Evolutionary conservation across 2,329 filamentous ascomycete species (phyloP).

Genomic region (Colletotrichum viniferum): DNA sequence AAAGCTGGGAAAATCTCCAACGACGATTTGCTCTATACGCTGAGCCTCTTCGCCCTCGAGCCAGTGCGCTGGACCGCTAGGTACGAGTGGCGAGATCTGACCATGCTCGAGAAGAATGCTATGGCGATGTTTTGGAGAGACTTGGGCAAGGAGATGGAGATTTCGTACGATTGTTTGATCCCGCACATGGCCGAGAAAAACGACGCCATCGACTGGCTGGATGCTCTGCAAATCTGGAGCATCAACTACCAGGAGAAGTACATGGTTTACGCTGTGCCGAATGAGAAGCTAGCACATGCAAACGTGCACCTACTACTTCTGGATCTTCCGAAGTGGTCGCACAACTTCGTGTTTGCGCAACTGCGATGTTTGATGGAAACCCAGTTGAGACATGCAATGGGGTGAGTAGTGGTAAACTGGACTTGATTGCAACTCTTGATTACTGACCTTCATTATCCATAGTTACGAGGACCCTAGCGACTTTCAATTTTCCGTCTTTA

Average conservation of each 20-base stretch:
- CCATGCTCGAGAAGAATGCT: constrained; percentile 58
- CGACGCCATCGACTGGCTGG: constrained; percentile 57
- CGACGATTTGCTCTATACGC: constrained; percentile 68
- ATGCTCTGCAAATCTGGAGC: constrained; percentile 55
- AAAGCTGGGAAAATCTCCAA: constrained; percentile 63
- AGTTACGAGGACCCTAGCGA: constrained; percentile 2
- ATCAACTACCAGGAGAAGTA: constrained; percentile 49
- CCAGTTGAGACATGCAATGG: background rate
- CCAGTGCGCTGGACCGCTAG: constrained; percentile 55
- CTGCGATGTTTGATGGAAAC: constrained; percentile 6
- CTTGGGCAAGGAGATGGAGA: constrained; percentile 59
- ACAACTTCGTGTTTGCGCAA: background rate
- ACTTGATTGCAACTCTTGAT: background rate
- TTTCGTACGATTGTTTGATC: constrained; percentile 48
- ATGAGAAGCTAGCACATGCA: constrained; percentile 2
- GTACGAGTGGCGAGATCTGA: constrained; percentile 63
- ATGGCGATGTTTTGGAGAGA: constrained; percentile 63
- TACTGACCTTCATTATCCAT: background rate
- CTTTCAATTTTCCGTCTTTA: background rate
- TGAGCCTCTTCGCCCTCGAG: constrained; percentile 62
- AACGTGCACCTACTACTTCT: background rate
- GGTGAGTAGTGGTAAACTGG: background rate
- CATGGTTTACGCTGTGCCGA: constrained; percentile 44
- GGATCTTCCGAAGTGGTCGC: background rate
- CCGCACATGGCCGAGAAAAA: constrained; percentile 42